These are phyloP conservation scores for Metschnikowia noctiluminum DNA, from an alignment of 805 yeast species.

Conservation along the genomic window DNA sequence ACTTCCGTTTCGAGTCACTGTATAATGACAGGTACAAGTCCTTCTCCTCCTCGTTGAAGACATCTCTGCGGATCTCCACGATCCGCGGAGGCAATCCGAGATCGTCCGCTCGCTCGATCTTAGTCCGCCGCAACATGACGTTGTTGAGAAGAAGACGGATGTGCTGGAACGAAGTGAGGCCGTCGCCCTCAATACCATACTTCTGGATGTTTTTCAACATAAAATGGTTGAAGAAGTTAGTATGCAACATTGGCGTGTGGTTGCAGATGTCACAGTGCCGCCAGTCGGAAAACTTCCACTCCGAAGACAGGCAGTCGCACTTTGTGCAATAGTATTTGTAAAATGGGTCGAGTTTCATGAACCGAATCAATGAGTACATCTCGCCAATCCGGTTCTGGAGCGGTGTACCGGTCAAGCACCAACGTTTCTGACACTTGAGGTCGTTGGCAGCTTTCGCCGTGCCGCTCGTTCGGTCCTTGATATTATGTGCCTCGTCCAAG, in stretches of 20 bases:
- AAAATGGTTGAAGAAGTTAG: slow-evolving; percentile 93
- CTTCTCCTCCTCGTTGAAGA: slow-evolving; percentile 91
- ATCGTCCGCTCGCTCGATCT: slow-evolving; percentile 95
- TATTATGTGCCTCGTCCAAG: slow-evolving; percentile 95
- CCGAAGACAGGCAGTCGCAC: slow-evolving; percentile 78
- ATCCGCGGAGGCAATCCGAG: slow-evolving; percentile 95
- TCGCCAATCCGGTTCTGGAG: slow-evolving; percentile 96
- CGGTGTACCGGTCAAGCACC: slow-evolving; percentile 97
- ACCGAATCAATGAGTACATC: slow-evolving; percentile 86
- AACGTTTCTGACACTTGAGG: slow-evolving; percentile 66
- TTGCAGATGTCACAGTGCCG: slow-evolving; percentile 84
- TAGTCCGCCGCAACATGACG: slow-evolving; percentile 91
- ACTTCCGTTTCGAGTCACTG: slow-evolving; percentile 80
- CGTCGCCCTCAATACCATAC: slow-evolving; percentile 78
- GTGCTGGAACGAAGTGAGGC: slow-evolving; percentile 70
- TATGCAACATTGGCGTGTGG: slow-evolving; percentile 92
- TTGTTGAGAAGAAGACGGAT: slow-evolving; percentile 72
- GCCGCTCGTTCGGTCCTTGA: slow-evolving; percentile 90
- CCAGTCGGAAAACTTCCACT: slow-evolving; percentile 83
- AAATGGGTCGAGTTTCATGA: slow-evolving; percentile 79
- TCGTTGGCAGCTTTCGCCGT: slow-evolving; percentile 90
- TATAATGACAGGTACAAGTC: slow-evolving; percentile 87
- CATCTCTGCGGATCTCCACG: slow-evolving; percentile 82
- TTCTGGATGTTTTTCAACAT: slow-evolving; percentile 92
- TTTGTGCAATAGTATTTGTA: slow-evolving; percentile 89